phyloP scores from a whole-genome alignment of 31 red algal genomes.

The Pterothamnion heteromorphum region DNA sequence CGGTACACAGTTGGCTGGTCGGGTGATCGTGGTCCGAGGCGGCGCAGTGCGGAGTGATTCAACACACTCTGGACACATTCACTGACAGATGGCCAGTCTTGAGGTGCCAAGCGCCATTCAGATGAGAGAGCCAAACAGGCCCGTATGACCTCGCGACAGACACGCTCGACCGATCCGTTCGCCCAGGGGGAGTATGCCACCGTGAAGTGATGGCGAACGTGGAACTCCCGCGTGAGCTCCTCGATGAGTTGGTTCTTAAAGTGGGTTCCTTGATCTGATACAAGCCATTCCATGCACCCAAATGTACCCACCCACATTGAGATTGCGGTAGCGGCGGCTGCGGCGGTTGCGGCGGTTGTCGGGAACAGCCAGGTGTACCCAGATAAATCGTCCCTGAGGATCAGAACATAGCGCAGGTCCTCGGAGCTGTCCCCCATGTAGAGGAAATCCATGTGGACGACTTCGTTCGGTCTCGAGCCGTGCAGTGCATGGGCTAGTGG shows the following conservation, averaged over 20 bases:
- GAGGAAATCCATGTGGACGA: slow-evolving; percentile 28
- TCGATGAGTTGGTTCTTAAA: slow-evolving; percentile 43
- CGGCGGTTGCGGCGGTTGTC: not conserved
- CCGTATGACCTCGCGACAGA: slow-evolving; percentile 23
- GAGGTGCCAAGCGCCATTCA: not conserved
- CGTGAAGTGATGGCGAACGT: slow-evolving; percentile 15
- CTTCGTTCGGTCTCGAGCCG: not conserved
- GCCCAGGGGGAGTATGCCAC: slow-evolving; percentile 51
- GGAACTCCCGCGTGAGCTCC: slow-evolving; percentile 3
- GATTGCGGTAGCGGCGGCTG: not conserved
- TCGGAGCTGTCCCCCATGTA: slow-evolving; percentile 25
- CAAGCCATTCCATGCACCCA: not conserved
- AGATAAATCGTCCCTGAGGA: slow-evolving; percentile 47
- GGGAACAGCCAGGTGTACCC: slow-evolving; percentile 40
- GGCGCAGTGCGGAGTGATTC: slow-evolving; percentile 17
- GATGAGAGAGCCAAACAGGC: slow-evolving; percentile 44
- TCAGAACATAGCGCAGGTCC: slow-evolving; percentile 16
- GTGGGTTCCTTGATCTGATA: slow-evolving; percentile 45
- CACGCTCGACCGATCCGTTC: slow-evolving; percentile 49
- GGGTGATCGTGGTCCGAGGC: not conserved
- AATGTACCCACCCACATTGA: slow-evolving; percentile 12
- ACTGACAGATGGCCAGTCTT: slow-evolving; percentile 46
- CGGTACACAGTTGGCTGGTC: slow-evolving; percentile 26
- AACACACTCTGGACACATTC: slow-evolving; percentile 47
- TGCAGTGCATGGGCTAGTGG: slow-evolving; percentile 5